Base-by-base conservation (phyloP, 2,329 filamentous ascomycete species). In the Curvularia lunata region DNA sequence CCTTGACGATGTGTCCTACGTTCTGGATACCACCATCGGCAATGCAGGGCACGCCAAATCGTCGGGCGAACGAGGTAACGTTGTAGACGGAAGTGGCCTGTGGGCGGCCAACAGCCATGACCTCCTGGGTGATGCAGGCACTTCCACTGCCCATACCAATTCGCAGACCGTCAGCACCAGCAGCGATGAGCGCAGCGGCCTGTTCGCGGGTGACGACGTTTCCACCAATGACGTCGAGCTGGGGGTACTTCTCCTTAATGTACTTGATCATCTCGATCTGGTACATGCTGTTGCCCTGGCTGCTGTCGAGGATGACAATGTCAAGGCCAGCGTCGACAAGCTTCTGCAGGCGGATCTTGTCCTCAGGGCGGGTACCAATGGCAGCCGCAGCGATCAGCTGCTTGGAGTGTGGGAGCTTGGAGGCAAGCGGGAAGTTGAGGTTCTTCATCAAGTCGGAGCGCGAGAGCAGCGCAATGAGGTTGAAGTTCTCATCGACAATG, bases 81-180 rank as follows among this genome's bases (percentile, higher is more conserved):
- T 89, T 91, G 83, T 91, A 92, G 59, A 99, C 94, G 42, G 95
- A 89, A 27, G 93, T 91, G 41, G 96, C 95, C 81, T 99, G 95
- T 56, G 95, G 95, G 72, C 95, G 90, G 59, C 96, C 95, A 48
- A 99, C 94, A 68, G 95, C 95, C 95, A 99, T 99, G 75, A 99
- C 96, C 82, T 99, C 95, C 81, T 99, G 95, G 55, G 95, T 99
- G 71, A 99, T 99, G 81, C 95, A 99, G 75, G 95, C 95, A 75
- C 91, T 96, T 75, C 95, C 95, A 76, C 92, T 96, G 69, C 95
- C 95, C 95, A 99, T 99, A 77, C 95, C 95, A 75, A 99, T 99
- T 77, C 95, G 91, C 69, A 99, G 87, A 77, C 95, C 96, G 77
- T 99, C 95, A 58, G 91, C 94, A 76, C 95, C 95, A 66, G 94